Percentiles rank a stretch among this genome's conserved stretches.
Evolutionary conservation across 176 grass and related monocot species (phyloP).

Genomic region (Triticum timopheevii): DNA sequence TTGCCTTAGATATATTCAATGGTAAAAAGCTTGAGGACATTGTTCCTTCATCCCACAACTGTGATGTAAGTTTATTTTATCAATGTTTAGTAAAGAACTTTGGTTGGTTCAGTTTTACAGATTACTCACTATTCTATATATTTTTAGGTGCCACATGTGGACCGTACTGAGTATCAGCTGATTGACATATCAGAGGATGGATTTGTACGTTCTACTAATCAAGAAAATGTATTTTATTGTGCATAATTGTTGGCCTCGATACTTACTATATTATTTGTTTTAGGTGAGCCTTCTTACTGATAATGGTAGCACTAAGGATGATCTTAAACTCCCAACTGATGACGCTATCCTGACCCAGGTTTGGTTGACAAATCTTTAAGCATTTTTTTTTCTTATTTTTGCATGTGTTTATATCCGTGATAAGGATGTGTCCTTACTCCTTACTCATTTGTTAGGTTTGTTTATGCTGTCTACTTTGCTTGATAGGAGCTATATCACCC

Average conservation of each 20-base stretch:
- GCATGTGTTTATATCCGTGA: background rate
- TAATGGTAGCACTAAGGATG: constrained; percentile 83
- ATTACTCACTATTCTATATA: background rate
- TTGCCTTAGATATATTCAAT: constrained; percentile 93
- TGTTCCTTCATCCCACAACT: constrained; percentile 94
- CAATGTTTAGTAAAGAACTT: constrained; percentile 22
- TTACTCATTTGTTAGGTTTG: constrained; percentile 10
- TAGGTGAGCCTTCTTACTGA: constrained; percentile 91
- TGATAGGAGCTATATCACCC: background rate
- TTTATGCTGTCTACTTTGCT: background rate
- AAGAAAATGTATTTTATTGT: background rate
- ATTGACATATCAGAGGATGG: constrained; percentile 99
- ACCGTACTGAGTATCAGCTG: constrained; percentile 88
- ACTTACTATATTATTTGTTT: constrained; percentile 24
- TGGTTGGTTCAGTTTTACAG: background rate
- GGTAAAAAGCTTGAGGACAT: constrained; percentile 97
- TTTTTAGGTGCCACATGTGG: constrained; percentile 81
- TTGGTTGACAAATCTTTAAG: constrained; percentile 17
- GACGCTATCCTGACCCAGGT: constrained; percentile 65
- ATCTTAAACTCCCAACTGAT: constrained; percentile 92
- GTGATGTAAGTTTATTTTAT: constrained; percentile 64
- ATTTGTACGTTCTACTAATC: constrained; percentile 61
- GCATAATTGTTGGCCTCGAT: background rate
- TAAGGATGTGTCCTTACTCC: background rate
- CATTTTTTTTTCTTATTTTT: constrained; percentile 22